Base-by-base conservation (phyloP, 192 early-diverging fungal species). In the Linderina pennispora region DNA sequence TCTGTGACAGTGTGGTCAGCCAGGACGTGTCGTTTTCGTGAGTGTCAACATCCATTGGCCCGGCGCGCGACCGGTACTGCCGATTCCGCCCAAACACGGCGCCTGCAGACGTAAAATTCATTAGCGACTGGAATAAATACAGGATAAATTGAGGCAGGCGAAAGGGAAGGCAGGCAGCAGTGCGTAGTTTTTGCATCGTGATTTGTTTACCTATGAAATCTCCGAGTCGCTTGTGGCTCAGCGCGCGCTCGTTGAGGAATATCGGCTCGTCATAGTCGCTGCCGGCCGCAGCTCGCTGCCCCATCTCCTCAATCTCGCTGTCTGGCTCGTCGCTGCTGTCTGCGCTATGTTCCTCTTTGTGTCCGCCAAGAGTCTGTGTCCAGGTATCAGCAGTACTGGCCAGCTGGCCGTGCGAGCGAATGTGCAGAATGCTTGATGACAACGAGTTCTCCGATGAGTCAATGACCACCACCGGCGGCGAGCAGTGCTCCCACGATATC, bases 11-110 rank as follows among this genome's bases (percentile, higher is more conserved):
- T 14, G 53, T 32, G 40, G 45, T 56, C 6, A 69, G 54, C 65
- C 65, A 69, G 8, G 65, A 53, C 39, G 50, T 43, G 55, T 71
- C 65, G 24, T 23, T 26, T 36, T 62, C 67, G 36, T 49, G 37
- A 31, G 40, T 34, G 52, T 71, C 67, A 35, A 71, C 42, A 44
- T 71, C 67, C 65, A 69, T 69, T 8, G 65, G 65, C 16, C 53
- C 58, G n/a, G 37, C 65, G 23, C 25, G 31, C 14, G 50, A 46
- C 49, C 53, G 31, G 33, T 42, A 48, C 35, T 33, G 43, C 31
- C 15, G 41, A 10, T 33, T 50, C 18, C 45, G 49, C 15, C 40
- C 45, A 35, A 50, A 58, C 23, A 41, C 26, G 3, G 45, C 23
- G 23, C 47, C 54, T 64, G 62, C 15, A 14, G 58, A 43, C 8